Conservation (phyloP, 768 basidiomycete species). For the Suillus bovinus region DNA sequence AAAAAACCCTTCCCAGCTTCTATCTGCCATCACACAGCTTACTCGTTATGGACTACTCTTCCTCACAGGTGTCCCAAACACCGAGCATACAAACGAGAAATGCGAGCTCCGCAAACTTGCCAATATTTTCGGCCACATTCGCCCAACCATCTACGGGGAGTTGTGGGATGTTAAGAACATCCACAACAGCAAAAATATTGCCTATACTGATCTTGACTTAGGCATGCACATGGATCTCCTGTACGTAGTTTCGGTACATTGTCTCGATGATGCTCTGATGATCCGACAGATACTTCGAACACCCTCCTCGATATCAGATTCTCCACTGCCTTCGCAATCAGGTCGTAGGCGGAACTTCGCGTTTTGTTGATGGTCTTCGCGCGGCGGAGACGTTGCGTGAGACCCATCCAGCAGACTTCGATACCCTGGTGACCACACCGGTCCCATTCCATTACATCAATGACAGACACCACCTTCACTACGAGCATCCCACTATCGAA, state of each 20-base stretch:
- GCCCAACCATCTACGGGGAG: constrained; percentile 87
- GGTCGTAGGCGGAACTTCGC: constrained; percentile 79
- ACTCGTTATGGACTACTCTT: constrained; percentile 71
- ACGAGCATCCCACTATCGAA: constrained; percentile 75
- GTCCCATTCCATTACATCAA: constrained; percentile 94
- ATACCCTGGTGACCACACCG: constrained; percentile 55
- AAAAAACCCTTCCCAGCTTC: constrained; percentile 44
- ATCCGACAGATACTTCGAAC: constrained; percentile 77
- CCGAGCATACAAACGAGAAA: constrained; percentile 53
- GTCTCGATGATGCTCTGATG: constrained; percentile 10
- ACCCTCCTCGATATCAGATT: constrained; percentile 90
- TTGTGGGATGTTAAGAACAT: constrained; percentile 86
- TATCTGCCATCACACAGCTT: constrained; percentile 69
- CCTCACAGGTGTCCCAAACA: constrained; percentile 66
- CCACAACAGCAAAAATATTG: constrained; percentile 81
- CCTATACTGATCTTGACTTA: constrained; percentile 89
- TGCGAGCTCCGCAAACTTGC: constrained; percentile 75
- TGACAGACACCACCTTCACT: constrained; percentile 80
- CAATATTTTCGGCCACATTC: constrained; percentile 68
- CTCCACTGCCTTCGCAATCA: constrained; percentile 88
- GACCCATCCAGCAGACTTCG: constrained; percentile 51
- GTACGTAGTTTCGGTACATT: constrained; percentile 47
- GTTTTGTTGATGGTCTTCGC: constrained; percentile 81
- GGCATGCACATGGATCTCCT: constrained; percentile 91
- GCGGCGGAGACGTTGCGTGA: constrained; percentile 56